Evolutionary conservation across 768 basidiomycete species (phyloP).

Genomic region (Mycena polygramma): DNA sequence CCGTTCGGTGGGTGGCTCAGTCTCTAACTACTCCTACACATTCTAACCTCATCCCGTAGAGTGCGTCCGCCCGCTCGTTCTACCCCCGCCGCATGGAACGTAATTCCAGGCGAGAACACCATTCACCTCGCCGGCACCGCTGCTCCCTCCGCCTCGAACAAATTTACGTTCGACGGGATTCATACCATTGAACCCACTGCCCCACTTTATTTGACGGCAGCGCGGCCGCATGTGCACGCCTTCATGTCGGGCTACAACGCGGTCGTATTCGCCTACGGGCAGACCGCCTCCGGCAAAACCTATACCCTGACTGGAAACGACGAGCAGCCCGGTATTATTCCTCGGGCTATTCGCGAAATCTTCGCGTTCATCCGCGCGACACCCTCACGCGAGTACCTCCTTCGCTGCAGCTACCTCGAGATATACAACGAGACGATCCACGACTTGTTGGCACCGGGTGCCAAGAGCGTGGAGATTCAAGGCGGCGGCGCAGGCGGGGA

Average conservation of each 20-base stretch:
- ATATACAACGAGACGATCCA: constrained; percentile 96
- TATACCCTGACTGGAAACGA: constrained; percentile 79
- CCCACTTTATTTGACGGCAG: constrained; percentile 81
- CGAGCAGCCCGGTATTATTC: constrained; percentile 93
- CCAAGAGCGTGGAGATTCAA: constrained; percentile 79
- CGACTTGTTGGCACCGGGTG: constrained; percentile 83
- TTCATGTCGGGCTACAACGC: constrained; percentile 99
- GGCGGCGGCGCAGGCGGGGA: constrained; percentile 74
- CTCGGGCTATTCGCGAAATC: constrained; percentile 91
- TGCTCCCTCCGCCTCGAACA: constrained; percentile 51
- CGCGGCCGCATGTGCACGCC: constrained; percentile 84
- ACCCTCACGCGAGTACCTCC: constrained; percentile 88
- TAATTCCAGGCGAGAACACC: constrained; percentile 56
- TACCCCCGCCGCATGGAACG: constrained; percentile 68
- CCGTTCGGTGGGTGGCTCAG: constrained; percentile 69
- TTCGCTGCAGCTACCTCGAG: constrained; percentile 96
- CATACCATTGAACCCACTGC: constrained; percentile 86
- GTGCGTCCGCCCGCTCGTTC: constrained; percentile 68
- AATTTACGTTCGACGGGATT: constrained; percentile 81
- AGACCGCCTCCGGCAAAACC: constrained; percentile 81
- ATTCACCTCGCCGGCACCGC: constrained; percentile 66
- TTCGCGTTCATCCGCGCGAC: constrained; percentile 87
- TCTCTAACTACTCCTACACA: constrained; percentile 1
- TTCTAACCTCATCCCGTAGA: constrained; percentile 50
- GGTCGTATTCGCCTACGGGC: constrained; percentile 94